These are phyloP conservation scores for Solanum rostratum DNA, from an alignment of 257 asterid species.

Conservation along the genomic window DNA sequence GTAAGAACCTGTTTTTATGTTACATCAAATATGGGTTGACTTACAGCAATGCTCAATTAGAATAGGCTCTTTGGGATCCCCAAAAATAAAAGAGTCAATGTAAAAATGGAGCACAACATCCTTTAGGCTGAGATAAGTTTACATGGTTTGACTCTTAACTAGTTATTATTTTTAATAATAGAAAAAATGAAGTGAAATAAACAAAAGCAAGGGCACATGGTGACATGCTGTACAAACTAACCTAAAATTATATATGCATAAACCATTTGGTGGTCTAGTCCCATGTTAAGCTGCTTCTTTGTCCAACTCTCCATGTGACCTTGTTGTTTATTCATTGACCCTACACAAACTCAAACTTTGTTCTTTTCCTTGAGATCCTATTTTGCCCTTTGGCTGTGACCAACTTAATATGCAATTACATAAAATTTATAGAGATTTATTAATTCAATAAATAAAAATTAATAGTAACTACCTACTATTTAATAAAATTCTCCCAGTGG, in stretches of 20 bases:
- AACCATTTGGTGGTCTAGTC: background rate
- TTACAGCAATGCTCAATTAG: background rate
- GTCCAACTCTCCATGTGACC: background rate
- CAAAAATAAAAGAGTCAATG: background rate
- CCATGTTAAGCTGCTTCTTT: background rate
- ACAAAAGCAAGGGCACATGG: background rate
- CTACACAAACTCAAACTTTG: background rate
- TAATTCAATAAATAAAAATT: accelerated
- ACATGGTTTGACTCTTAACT: too few relatives aligned
- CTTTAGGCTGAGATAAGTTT: background rate
- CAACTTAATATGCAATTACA: background rate
- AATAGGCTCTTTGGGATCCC: background rate
- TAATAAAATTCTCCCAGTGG: too few relatives aligned
- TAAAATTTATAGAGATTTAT: too few relatives aligned
- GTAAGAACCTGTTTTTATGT: too few relatives aligned
- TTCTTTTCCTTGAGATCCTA: background rate
- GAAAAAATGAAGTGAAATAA: background rate
- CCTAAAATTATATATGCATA: background rate
- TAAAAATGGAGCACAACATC: background rate
- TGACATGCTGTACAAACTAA: background rate
- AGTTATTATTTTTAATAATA: background rate
- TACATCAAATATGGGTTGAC: background rate
- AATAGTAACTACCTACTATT: too few relatives aligned
- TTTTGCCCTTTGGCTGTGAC: background rate
- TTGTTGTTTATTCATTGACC: background rate